Evolutionary conservation across 208 protist genomes (phyloP), one percentile per base, ranked within the genome.

Genomic region (Crithidia expoeki): DNA sequence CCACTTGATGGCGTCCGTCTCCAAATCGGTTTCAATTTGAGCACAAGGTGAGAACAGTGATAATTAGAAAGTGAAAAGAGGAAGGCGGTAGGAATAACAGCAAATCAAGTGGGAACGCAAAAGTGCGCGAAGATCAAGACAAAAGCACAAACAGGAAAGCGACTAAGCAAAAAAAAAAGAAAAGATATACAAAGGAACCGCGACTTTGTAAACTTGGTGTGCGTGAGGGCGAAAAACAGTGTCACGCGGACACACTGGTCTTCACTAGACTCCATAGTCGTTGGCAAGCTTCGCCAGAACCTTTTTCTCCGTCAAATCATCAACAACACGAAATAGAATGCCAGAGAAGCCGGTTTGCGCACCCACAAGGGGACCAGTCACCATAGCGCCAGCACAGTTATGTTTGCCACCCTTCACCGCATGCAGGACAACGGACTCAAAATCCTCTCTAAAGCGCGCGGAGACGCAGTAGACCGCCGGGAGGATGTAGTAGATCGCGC

Each of bases 351-450:
- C 77, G 16, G 78, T 71, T 61, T 82, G 77, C 5, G 77, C 77
- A n/a, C 77, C 77, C 17, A 72, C 51, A 28, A 82, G 60, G 1
- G 77, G 71, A 44, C 71, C 77, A 2, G 71, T 78, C 23, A 82
- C 62, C 77, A 82, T 82, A 7, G 77, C 55, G 14, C 77, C 59
- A 1, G 77, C 77, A 33, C 65, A 72, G 66, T 82, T 82, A 66
- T 82, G 77, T 0, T 71, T 71, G 11, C 77, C 77, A 19, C 77
- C 77, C 57, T 82, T 82, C 16, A 82, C 27, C 12, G 77, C 77
- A 23, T 74, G 64, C 36, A 78, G 71, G 40, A 82, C 77, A 1
- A 71, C 77, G 4, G 71, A 51, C 62, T 82, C 77, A 62, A 82
- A 82, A 52, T 67, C 51, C 34, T 70, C 32, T 17, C 55, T 59